Conservation (phyloP, 23 red algal genomes). For the Cyanidioschyzon merolae region DNA sequence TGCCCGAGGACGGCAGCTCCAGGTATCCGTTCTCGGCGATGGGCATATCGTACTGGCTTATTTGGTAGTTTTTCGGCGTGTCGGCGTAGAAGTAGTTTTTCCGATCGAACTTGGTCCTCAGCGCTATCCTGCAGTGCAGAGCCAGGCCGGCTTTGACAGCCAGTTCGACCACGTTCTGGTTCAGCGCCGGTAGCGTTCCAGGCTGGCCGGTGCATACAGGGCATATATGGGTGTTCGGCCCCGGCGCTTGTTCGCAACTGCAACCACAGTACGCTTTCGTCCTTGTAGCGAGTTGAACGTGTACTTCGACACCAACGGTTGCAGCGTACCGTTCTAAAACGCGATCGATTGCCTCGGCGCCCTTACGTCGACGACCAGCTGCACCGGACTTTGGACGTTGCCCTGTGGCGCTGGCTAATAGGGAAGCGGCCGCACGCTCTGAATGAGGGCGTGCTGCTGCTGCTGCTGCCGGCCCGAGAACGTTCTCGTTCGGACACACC, state of each 20-base stretch:
- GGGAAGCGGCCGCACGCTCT: no score
- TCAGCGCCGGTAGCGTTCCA: slow-evolving; percentile 75
- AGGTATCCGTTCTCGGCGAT: slow-evolving; percentile 51
- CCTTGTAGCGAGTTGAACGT: slow-evolving; percentile 72
- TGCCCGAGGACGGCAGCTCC: slow-evolving; percentile 36
- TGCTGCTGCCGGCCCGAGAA: no score
- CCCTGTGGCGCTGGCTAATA: background rate
- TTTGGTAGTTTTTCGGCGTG: slow-evolving; percentile 98
- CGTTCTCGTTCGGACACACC: no score
- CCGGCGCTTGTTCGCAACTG: slow-evolving; percentile 24
- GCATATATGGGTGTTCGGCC: slow-evolving; percentile 78
- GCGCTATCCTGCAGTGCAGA: slow-evolving; percentile 48
- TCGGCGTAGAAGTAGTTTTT: slow-evolving; percentile 98
- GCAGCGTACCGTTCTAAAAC: slow-evolving; percentile 68
- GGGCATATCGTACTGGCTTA: slow-evolving; percentile 64
- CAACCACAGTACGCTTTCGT: slow-evolving; percentile 89
- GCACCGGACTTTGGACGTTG: background rate
- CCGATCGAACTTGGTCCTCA: slow-evolving; percentile 53
- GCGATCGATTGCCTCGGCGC: slow-evolving; percentile 14
- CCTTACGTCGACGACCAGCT: slow-evolving; percentile 9
- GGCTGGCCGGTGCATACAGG: slow-evolving; percentile 84
- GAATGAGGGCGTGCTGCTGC: no score
- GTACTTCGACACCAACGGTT: slow-evolving; percentile 77
- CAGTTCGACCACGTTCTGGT: slow-evolving; percentile 58
- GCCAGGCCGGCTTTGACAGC: slow-evolving; percentile 71